These are phyloP conservation scores for Jacaranda mimosifolia DNA, from an alignment of 257 asterid genomes.

Conservation along the genomic window DNA sequence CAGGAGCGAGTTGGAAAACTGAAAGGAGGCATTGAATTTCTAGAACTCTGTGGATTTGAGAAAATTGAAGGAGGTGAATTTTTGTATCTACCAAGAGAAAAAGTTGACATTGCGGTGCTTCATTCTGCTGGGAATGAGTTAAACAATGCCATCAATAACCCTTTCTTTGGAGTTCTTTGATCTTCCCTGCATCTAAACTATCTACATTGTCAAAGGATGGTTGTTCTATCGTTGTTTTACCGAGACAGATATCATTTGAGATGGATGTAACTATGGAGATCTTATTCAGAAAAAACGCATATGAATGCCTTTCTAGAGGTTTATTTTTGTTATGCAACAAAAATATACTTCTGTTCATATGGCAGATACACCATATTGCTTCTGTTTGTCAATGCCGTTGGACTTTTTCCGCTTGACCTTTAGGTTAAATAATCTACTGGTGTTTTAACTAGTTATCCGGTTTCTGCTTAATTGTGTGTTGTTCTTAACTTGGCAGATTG, in stretches of 20 bases:
- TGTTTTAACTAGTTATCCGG: background rate
- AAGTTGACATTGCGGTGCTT: conserved; percentile 84
- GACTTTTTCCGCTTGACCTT: background rate
- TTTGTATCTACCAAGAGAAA: conserved; percentile 50
- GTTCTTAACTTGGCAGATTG: no score
- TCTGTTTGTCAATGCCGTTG: background rate
- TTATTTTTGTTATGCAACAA: background rate
- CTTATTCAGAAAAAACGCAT: background rate
- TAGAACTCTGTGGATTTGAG: conserved; percentile 93
- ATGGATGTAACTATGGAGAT: background rate
- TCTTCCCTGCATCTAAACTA: background rate
- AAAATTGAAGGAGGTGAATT: conserved; percentile 32
- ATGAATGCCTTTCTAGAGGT: background rate
- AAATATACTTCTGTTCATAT: background rate
- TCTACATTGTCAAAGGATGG: background rate
- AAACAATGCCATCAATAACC: conserved; percentile 87
- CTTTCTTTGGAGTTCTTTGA: conserved; percentile 93
- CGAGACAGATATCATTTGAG: conserved; percentile 11
- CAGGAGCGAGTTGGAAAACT: conserved; percentile 96
- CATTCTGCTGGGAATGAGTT: conserved; percentile 92
- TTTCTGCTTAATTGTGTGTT: no score
- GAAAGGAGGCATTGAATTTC: conserved; percentile 89
- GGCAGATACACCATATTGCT: background rate
- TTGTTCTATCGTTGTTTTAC: conserved; percentile 43
- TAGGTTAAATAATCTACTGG: background rate